Evolutionary conservation across 768 basidiomycete species (phyloP).

Genomic region (Artomyces pyxidatus): DNA sequence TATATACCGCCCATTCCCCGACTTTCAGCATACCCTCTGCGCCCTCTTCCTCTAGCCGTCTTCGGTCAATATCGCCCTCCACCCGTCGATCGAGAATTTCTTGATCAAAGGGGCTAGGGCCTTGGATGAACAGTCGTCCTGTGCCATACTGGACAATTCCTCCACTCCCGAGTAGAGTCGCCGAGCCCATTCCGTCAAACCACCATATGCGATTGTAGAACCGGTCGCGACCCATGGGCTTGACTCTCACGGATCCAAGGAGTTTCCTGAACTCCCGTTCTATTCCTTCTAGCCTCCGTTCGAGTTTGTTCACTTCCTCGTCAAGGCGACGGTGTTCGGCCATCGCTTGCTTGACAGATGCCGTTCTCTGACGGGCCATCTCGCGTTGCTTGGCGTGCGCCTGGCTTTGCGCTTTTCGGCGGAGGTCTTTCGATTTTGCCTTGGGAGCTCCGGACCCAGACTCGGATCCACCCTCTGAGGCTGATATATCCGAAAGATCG

Average conservation of each 20-base stretch:
- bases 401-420: conserved; percentile 45
- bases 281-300: conserved; percentile 74
- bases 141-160: conserved; percentile 80
- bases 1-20: conserved; percentile 89
- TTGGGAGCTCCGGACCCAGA: conserved; percentile 36
- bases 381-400: conserved; percentile 75
- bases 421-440: conserved; percentile 24
- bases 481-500: conserved; percentile 64
- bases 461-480: conserved; percentile 56
- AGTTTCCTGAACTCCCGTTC: conserved; percentile 93
- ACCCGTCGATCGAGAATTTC: conserved; percentile 59
- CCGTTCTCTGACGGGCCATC: conserved; percentile 67
- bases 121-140: conserved; percentile 88
- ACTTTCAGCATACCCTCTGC: conserved; percentile 60
- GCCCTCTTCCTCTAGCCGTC: conserved; percentile 75
- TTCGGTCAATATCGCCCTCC: conserved; percentile 43
- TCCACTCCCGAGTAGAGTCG: conserved; percentile 69
- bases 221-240: conserved; percentile 85
- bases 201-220: conserved; percentile 97
- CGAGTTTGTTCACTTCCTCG: conserved; percentile 81
- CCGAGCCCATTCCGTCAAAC: conserved; percentile 94
- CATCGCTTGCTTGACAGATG: conserved; percentile 71
- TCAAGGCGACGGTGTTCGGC: conserved; percentile 79
- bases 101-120: conserved; percentile 75
- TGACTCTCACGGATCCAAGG: conserved; percentile 75